Conservation (phyloP, 768 basidiomycete species). For the Leccinum subgranulosum region DNA sequence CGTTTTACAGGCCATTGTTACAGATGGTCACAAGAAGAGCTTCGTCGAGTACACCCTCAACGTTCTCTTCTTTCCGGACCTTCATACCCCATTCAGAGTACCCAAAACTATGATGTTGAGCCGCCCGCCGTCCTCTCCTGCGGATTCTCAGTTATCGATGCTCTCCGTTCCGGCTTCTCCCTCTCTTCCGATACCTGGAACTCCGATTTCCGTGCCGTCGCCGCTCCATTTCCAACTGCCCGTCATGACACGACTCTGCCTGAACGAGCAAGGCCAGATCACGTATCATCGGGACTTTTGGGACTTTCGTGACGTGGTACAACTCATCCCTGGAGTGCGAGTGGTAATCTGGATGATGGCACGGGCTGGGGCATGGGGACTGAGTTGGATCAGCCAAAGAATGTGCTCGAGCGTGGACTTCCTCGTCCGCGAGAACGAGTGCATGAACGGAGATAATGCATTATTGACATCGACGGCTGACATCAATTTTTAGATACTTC, state of each 20-base stretch:
- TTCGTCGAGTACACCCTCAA: constrained; percentile 82
- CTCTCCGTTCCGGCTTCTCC: constrained; percentile 37
- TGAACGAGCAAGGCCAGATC: constrained; percentile 81
- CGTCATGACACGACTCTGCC: constrained; percentile 67
- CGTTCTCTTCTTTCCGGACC: constrained; percentile 68
- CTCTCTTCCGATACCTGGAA: constrained; percentile 56
- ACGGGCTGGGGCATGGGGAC: constrained; percentile 55
- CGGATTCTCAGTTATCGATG: constrained; percentile 25
- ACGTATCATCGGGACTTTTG: constrained; percentile 79
- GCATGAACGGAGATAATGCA: constrained; percentile 4
- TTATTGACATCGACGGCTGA: constrained; percentile 12
- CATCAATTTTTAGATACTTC: constrained; percentile 10
- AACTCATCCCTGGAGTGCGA: constrained; percentile 66
- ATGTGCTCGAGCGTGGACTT: constrained; percentile 8
- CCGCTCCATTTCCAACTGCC: constrained; percentile 74
- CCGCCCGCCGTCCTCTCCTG: constrained; percentile 31
- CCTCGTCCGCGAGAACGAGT: neutral
- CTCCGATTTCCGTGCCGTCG: constrained; percentile 55
- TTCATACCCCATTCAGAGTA: constrained; percentile 48
- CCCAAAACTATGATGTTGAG: constrained; percentile 38
- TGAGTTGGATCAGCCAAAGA: constrained; percentile 39
- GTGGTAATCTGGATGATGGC: constrained; percentile 67
- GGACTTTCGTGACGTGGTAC: constrained; percentile 76
- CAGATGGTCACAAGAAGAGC: constrained; percentile 71
- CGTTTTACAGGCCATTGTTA: neutral